Evolutionary conservation across 805 yeast species (phyloP).

Genomic region (Groenewaldozyma tartarivorans): DNA sequence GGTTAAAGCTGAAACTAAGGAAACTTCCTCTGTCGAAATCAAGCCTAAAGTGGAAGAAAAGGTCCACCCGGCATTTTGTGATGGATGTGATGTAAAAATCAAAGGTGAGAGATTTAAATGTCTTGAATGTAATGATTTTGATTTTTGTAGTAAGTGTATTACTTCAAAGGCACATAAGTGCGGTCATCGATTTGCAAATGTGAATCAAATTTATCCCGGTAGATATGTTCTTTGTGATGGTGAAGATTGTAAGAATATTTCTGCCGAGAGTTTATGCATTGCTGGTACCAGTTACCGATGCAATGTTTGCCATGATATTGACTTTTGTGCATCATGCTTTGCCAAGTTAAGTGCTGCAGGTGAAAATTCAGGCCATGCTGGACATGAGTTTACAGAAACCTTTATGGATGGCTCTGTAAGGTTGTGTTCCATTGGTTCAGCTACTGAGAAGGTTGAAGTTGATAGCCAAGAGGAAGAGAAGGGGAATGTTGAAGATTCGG

Average conservation of each 20-base stretch:
- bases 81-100: constrained; percentile 19
- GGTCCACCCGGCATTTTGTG: constrained; percentile 18
- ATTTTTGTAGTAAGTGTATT: constrained; percentile 36
- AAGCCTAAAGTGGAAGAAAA: background rate
- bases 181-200: background rate
- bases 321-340: constrained; percentile 27
- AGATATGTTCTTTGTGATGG: background rate
- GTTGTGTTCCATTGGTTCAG: background rate
- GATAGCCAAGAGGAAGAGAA: background rate
- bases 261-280: background rate
- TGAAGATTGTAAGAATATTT: background rate
- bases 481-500: background rate
- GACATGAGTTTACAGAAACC: background rate
- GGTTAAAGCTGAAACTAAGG: constrained; percentile 15
- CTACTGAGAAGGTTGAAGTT: constrained; percentile 4
- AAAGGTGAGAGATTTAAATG: constrained; percentile 41
- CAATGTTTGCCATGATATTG: constrained; percentile 1
- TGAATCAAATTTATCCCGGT: background rate
- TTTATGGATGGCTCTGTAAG: background rate
- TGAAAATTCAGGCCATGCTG: background rate
- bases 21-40: constrained; percentile 24
- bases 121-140: constrained; percentile 39
- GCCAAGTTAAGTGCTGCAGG: background rate
- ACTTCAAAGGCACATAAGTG: background rate
- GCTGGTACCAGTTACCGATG: background rate